These are phyloP conservation scores for Neurospora pannonica DNA, from an alignment of 495 filamentous ascomycete genomes.

Conservation along the genomic window DNA sequence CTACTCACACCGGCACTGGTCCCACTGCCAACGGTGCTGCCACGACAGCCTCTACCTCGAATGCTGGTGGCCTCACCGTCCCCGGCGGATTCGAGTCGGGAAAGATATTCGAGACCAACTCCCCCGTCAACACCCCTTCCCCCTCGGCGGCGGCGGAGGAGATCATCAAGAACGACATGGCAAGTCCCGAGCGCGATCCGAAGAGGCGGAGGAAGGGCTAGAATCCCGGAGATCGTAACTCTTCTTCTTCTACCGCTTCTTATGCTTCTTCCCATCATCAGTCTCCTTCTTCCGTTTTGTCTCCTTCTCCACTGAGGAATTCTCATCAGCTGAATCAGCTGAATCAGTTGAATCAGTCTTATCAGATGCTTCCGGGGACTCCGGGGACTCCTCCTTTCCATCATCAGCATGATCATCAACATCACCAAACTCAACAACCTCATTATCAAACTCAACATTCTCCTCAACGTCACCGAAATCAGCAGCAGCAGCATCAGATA, in stretches of 20 bases:
- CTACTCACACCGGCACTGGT: neutral
- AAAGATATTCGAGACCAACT: conserved; percentile 24
- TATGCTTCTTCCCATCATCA: neutral
- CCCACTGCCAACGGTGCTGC: neutral
- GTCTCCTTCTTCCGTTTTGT: neutral
- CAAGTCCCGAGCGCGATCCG: conserved; percentile 28
- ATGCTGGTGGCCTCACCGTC: neutral
- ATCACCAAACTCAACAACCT: neutral
- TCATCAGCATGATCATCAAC: neutral
- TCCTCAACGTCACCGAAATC: neutral
- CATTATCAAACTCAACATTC: neutral
- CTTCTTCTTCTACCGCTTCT: neutral
- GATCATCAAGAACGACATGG: conserved; percentile 27
- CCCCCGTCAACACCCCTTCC: conserved; percentile 29
- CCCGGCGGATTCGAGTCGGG: conserved; percentile 11
- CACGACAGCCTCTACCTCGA: too few species aligned
- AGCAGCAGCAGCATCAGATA: neutral
- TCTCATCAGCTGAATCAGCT: neutral
- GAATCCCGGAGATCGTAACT: neutral
- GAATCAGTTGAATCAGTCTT: too few species aligned
- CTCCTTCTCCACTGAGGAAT: neutral
- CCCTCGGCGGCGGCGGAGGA: conserved; percentile 36
- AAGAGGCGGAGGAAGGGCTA: conserved; percentile 31
- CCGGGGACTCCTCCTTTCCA: too few species aligned
- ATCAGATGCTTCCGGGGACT: neutral